Conservation (phyloP, 371 early-diverging fungal species). For the Apophysomyces sp. region DNA sequence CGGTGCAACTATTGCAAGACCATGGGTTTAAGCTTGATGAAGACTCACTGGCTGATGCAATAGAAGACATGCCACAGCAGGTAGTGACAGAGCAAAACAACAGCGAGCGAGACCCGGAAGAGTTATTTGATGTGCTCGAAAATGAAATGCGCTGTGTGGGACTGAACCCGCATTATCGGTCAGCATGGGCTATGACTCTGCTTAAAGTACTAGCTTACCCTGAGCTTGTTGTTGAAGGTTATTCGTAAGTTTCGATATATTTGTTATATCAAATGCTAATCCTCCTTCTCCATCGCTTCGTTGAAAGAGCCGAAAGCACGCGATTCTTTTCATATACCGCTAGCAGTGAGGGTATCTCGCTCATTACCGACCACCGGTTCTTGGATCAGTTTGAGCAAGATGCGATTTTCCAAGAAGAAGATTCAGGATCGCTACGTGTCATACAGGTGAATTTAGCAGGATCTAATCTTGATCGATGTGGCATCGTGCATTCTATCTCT, state of each 20-base stretch:
- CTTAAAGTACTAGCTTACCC: conserved; percentile 69
- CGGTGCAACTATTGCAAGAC: conserved; percentile 52
- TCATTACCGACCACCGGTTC: conserved; percentile 64
- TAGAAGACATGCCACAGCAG: conserved; percentile 20
- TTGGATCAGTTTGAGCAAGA: conserved; percentile 62
- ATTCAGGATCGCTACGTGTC: conserved; percentile 57
- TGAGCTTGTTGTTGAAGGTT: conserved; percentile 39
- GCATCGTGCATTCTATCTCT: conserved; percentile 77
- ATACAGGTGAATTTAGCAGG: conserved; percentile 73
- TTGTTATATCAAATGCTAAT: background rate
- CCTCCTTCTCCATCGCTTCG: background rate
- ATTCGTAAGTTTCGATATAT: conserved; percentile 5
- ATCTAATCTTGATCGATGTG: conserved; percentile 63
- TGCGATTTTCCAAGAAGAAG: conserved; percentile 56
- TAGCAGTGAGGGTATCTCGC: conserved; percentile 69
- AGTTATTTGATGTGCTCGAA: conserved; percentile 30
- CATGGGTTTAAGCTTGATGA: conserved; percentile 55
- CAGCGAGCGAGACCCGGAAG: background rate
- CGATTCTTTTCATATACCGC: conserved; percentile 75
- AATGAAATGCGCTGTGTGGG: conserved; percentile 66
- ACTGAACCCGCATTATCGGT: conserved; percentile 51
- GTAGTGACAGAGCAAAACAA: background rate
- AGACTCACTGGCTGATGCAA: conserved; percentile 33
- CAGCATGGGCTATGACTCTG: conserved; percentile 59
- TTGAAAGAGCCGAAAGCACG: conserved; percentile 11